Base-by-base conservation (phyloP, 2,329 filamentous ascomycete genomes). In the Neurospora crassa region DNA sequence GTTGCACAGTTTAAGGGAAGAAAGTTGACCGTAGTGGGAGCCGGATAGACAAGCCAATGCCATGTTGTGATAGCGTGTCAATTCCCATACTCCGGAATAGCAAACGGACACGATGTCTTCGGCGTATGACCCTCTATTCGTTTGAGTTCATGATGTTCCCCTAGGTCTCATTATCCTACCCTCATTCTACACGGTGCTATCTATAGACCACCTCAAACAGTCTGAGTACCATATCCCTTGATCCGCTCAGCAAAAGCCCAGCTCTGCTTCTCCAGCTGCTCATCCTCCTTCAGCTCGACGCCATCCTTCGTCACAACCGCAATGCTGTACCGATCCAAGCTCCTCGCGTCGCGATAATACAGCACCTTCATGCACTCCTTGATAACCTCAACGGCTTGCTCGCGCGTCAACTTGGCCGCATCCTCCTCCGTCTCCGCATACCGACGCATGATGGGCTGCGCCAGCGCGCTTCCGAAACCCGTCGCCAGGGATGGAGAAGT, bases 291-390 rank as follows among this genome's bases (percentile, higher is more conserved):
- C 76, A 97, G 80, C 70, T 96, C 91, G 72, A 98, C 90, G n/a
- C 92, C 93, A 68, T 93, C 92, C 83, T 93, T 92, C 71, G 92
- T 96, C 71, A 99, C 87, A 70, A 98, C 87, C 24, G 95, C 95
- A 80, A 98, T 90, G 75, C 92, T 96, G 85, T 97, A 99, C 76
- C 88, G 87, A 83, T 97, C 94, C 83, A 96, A 84, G 84, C 92
- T 96, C 81, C 96, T 90, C 67, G 96, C 96, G 83, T 99, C 96
- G 78, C 96, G 89, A 86, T 99, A 99, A 85, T 92, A 99, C 73
- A 99, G 87, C 70, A 98, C 95, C 88, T 98, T 98, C 92, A 99
- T 94, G 83, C 94, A 97, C 84, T 97, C 92, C 85, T 92, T 92
- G 79, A 99, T 83, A 53, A 93, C 88, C 72, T 91, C 85, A 73